These are phyloP conservation scores for Cyberlindnera maritima DNA, from an alignment of 805 yeast species.

Conservation along the genomic window DNA sequence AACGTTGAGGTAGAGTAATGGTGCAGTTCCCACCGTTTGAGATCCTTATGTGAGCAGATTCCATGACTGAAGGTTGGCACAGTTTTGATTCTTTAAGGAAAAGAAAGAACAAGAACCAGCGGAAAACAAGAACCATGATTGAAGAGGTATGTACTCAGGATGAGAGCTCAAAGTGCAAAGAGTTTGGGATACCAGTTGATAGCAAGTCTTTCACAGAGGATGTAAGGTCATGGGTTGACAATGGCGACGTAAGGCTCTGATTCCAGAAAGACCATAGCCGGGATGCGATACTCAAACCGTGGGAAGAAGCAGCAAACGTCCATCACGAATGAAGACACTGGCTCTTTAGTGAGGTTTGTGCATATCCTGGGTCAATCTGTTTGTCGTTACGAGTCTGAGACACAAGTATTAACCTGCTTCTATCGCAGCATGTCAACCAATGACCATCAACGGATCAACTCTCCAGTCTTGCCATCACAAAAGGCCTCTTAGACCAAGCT, in stretches of 20 bases:
- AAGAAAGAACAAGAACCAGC: conserved; percentile 18
- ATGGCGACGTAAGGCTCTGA: conserved; percentile 8
- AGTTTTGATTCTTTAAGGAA: conserved; percentile 22
- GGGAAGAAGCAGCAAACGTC: not conserved
- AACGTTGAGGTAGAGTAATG: no score
- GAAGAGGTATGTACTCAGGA: not conserved
- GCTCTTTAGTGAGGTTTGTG: conserved; percentile 3
- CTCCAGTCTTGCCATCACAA: not conserved
- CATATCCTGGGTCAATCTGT: conserved; percentile 1
- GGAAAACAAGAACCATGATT: conserved; percentile 19
- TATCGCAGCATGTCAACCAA: not conserved
- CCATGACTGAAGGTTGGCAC: conserved; percentile 9
- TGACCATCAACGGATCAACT: not conserved
- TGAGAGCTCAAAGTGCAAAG: not conserved
- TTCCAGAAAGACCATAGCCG: conserved; percentile 7
- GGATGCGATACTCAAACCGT: conserved; percentile 13
- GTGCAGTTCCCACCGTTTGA: not conserved
- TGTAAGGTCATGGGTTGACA: not conserved
- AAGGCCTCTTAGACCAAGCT: not conserved
- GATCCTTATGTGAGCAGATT: conserved; percentile 23
- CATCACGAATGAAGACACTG: not conserved
- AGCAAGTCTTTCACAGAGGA: not conserved
- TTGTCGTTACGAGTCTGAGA: not conserved
- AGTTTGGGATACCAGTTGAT: not conserved
- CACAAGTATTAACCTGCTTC: not conserved